Evolutionary conservation across 352 stramenopile species (phyloP).

Genomic region (Albugo laibachii): DNA sequence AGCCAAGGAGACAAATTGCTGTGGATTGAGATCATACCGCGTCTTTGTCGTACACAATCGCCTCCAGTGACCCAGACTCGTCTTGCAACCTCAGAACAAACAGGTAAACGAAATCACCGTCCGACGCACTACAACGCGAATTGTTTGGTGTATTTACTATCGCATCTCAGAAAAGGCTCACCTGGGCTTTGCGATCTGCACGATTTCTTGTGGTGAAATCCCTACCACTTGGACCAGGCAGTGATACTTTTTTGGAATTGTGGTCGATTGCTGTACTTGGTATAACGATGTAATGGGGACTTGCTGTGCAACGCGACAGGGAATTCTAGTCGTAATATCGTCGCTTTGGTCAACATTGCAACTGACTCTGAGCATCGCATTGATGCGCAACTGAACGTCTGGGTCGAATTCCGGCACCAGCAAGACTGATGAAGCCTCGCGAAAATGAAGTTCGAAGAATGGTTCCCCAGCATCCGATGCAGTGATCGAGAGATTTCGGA

Average conservation of each 20-base stretch:
- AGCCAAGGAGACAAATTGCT: background rate
- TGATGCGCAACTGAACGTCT: constrained; percentile 17
- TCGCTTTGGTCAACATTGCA: background rate
- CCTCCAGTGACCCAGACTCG: constrained; percentile 20
- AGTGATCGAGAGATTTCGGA: constrained; percentile 38
- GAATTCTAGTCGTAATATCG: constrained; percentile 17
- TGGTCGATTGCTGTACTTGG: constrained; percentile 10
- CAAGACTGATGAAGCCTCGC: constrained; percentile 43
- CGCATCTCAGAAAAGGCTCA: constrained; percentile 12
- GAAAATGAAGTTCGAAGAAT: constrained; percentile 28
- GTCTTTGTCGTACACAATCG: constrained; percentile 48
- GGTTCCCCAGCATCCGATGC: constrained; percentile 12
- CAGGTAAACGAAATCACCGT: constrained; percentile 30
- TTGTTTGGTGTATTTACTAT: constrained; percentile 17
- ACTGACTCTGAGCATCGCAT: constrained; percentile 2
- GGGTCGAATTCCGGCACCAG: constrained; percentile 22
- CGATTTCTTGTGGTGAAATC: too few species aligned
- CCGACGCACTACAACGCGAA: constrained; percentile 5
- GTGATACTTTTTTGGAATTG: constrained; percentile 43
- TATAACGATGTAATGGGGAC: constrained; percentile 22
- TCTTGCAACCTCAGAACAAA: constrained; percentile 45
- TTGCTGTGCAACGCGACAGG: constrained; percentile 20
- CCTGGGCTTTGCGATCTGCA: too few species aligned
- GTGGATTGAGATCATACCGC: constrained; percentile 19
- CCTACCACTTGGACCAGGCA: constrained; percentile 20